phyloP scores from a whole-genome alignment of 108 stramenopile genomes.

The Bacterosira constricta region DNA sequence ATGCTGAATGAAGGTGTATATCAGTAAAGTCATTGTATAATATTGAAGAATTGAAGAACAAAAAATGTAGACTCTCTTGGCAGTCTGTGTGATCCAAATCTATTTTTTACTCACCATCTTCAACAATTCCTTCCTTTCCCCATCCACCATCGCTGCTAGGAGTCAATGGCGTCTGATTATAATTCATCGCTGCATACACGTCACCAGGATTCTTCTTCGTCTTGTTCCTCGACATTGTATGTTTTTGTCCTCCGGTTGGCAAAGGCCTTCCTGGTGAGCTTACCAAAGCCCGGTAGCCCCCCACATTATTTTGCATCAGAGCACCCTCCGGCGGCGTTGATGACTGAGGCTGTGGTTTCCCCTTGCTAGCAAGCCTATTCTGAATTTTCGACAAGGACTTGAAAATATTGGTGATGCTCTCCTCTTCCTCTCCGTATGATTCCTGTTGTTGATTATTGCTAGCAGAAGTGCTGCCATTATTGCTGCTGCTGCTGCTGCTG shows the following conservation, averaged over 20 bases:
- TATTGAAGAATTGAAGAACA: background rate
- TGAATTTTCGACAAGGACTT: conserved; percentile 52
- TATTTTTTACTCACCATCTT: conserved; percentile 19
- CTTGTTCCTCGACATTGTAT: background rate
- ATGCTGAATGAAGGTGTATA: background rate
- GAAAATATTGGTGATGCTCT: conserved; percentile 44
- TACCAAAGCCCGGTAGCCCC: too few relatives aligned
- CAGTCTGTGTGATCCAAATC: too few relatives aligned
- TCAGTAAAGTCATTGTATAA: background rate
- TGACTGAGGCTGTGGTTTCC: too few relatives aligned
- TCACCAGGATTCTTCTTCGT: background rate
- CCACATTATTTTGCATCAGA: background rate
- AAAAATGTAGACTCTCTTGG: background rate
- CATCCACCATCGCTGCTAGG: conserved; percentile 9
- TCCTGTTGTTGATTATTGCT: background rate
- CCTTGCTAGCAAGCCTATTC: conserved; percentile 46
- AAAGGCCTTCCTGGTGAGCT: too few relatives aligned
- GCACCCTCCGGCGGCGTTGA: conserved; percentile 1
- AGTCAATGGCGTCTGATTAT: background rate
- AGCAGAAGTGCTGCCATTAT: too few relatives aligned
- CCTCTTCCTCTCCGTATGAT: conserved; percentile 33
- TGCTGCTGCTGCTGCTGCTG: too few relatives aligned
- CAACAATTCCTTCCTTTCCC: conserved; percentile 42
- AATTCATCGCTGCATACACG: background rate
- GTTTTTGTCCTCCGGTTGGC: background rate